phyloP scores from a whole-genome alignment of 108 stramenopile species.

The Stephanodiscus triporus region DNA sequence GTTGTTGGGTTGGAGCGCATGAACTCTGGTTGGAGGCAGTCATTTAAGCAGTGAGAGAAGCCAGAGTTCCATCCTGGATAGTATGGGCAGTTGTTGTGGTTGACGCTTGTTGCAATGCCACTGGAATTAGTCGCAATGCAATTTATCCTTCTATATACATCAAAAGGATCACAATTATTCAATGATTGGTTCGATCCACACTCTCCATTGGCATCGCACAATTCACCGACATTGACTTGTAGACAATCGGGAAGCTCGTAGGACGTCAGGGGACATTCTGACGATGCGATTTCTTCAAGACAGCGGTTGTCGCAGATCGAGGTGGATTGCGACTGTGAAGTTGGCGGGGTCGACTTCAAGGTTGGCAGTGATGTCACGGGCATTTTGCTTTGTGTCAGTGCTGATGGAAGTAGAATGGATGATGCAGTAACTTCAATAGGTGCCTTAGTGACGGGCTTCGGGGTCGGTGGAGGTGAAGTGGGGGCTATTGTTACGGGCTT shows the following conservation, averaged over 20 bases:
- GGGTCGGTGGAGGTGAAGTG: conserved; percentile 3
- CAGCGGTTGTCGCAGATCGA: conserved; percentile 31
- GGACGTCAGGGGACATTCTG: conserved; percentile 16
- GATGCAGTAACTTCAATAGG: not conserved
- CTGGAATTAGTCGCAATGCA: conserved; percentile 4
- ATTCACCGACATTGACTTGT: conserved; percentile 16
- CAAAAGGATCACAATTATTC: conserved; percentile 33
- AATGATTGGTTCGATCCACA: conserved; percentile 26
- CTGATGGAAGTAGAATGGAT: not conserved
- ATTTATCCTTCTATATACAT: conserved; percentile 26
- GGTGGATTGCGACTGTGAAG: conserved; percentile 10
- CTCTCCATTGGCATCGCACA: conserved; percentile 36
- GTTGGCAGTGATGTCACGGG: not conserved
- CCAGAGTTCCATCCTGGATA: conserved; percentile 27
- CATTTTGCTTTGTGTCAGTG: not conserved
- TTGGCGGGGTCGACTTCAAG: not conserved
- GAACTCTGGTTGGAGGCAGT: conserved; percentile 33
- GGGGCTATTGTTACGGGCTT: not conserved
- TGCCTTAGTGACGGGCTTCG: not conserved
- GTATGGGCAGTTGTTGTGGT: conserved; percentile 25
- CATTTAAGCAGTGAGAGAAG: conserved; percentile 26
- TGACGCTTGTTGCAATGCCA: not conserved
- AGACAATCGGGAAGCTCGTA: conserved; percentile 20
- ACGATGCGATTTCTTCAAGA: conserved; percentile 19
- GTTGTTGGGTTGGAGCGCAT: conserved; percentile 24